A percentile compares a stretch with the other conserved stretches of the same genome.
These are phyloP conservation scores for Backusella tuberculispora DNA, from an alignment of 192 early-diverging fungal genomes.

Conservation along the genomic window DNA sequence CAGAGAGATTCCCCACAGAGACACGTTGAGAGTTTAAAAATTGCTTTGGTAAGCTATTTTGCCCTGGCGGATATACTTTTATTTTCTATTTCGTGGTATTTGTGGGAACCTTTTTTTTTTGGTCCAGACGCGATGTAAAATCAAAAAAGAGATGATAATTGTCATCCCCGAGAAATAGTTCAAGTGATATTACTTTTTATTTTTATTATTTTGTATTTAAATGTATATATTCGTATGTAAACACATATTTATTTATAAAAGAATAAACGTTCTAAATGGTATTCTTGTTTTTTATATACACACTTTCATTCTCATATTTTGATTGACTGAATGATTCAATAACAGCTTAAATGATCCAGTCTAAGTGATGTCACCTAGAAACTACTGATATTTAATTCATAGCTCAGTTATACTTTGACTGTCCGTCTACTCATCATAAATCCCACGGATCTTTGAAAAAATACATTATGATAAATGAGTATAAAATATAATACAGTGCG, in stretches of 20 bases:
- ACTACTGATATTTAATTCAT: slow-evolving; percentile 7
- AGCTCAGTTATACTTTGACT: background rate
- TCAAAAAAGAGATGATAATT: background rate
- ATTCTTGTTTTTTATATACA: too few relatives aligned
- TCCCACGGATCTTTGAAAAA: background rate
- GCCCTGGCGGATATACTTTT: background rate
- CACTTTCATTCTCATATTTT: background rate
- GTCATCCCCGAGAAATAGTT: background rate
- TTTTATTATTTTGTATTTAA: background rate
- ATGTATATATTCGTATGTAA: background rate
- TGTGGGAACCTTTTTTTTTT: background rate
- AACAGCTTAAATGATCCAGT: background rate
- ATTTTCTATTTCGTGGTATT: background rate
- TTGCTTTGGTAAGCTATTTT: slow-evolving; percentile 6
- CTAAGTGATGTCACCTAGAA: background rate
- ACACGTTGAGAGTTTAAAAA: slow-evolving; percentile 2
- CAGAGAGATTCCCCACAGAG: background rate
- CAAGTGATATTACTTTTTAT: background rate
- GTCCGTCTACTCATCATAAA: background rate
- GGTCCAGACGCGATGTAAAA: background rate
- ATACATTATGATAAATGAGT: background rate
- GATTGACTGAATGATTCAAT: background rate
- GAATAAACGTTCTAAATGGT: too few relatives aligned
- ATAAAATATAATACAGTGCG: too few relatives aligned
- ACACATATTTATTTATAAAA: too few relatives aligned